phyloP scores from a whole-genome alignment of 805 yeast genomes.

The Hanseniaspora jakobsenii region DNA sequence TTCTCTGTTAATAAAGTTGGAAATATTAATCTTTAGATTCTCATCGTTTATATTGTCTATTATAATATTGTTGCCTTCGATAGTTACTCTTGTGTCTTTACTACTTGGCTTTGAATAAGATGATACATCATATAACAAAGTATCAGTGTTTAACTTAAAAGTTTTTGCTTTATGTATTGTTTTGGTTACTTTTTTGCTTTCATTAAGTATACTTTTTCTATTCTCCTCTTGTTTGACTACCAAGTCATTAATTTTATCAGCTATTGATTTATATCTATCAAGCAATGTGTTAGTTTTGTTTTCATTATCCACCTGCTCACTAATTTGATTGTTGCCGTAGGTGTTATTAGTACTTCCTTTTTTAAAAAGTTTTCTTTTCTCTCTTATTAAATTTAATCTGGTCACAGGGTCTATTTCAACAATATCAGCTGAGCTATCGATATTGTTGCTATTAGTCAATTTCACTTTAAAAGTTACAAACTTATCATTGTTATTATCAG shows the following conservation, averaged over 20 bases:
- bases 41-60: constrained; percentile 10
- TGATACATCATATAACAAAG: constrained; percentile 5
- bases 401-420: constrained; percentile 11
- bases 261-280: not conserved
- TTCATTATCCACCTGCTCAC: not conserved
- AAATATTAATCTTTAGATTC: constrained; percentile 9
- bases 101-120: not conserved
- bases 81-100: not conserved
- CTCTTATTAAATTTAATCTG: constrained; percentile 4
- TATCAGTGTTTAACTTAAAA: constrained; percentile 1
- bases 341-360: not conserved
- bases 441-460: not conserved
- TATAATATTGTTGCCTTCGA: constrained; percentile 2
- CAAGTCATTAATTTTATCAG: not conserved
- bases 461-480: constrained; percentile 4
- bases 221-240: no score
- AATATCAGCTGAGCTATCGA: not conserved
- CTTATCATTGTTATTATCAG: not conserved
- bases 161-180: not conserved
- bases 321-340: no score
- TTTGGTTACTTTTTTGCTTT: not conserved
- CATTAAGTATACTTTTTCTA: not conserved
- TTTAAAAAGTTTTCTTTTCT: not conserved
- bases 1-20: constrained; percentile 11
- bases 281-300: not conserved